Base-by-base conservation (phyloP, 2,329 filamentous ascomycete species). In the Cladophialophora exuberans region DNA sequence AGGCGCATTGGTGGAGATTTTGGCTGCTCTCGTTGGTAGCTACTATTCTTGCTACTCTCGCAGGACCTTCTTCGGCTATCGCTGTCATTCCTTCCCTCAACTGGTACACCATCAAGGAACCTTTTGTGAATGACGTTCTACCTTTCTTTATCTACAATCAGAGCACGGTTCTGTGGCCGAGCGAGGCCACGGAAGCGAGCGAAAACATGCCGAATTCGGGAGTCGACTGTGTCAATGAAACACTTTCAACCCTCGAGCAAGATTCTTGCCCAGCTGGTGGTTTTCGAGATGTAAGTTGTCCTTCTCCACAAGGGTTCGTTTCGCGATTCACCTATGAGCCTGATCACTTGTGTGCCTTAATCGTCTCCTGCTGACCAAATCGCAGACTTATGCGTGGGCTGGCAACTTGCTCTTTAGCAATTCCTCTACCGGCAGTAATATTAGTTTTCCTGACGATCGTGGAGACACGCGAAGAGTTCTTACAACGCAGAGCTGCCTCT, bases 21-120 rank as follows among this genome's bases (percentile, higher is more conserved):
- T 45, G 51, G 28, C 49, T 63, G 11, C 44, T 65, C 13, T 54
- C 51, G n/a, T 26, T 63, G 6, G 26, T 62, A 9, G 52, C 61
- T n/a, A 61, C 63, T 10, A 41, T 62, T 20, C 52, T 64, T 1
- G 62, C 62, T 5, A 60, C 65, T 3, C 47, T 62, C 5, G 59
- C 58, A 2, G 65, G 63, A 10, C 61, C 64, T 2, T 62, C 64
- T 39, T 61, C 59, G 30, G 64, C 64, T 17, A 63, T 63, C 45
- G 57, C 62, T n/a, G 45, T 66, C 50, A 62, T 56, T 31, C 64
- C 64, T 9, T 52, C 54, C 18, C 38, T 62, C 10, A 59, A 64
- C 38, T 59, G 55, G 30, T 64, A 60, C 54, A 48, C 54, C 22
- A 43, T 60, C 23, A 52, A 54, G 26, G 41, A 35, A 20, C 55